Percentiles rank a stretch among this genome's conserved stretches.
phyloP scores from a whole-genome alignment of 2,329 filamentous ascomycete species.

The Huntiella decipiens region DNA sequence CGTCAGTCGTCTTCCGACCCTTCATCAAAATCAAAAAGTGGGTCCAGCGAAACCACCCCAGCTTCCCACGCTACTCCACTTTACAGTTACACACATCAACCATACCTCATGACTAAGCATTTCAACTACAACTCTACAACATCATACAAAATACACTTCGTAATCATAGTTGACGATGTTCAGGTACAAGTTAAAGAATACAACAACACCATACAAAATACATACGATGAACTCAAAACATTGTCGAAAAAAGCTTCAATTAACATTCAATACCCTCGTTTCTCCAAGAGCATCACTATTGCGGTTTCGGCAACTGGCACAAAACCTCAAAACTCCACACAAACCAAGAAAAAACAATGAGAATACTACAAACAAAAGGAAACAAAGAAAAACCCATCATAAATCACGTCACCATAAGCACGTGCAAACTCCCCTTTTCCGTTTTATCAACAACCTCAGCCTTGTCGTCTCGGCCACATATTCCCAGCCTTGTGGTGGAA shows the following conservation, averaged over 20 bases:
- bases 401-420: background rate
- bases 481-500: too few species aligned
- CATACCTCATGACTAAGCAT: background rate
- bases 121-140: background rate
- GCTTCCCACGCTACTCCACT: background rate
- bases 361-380: constrained; percentile 3
- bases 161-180: too few species aligned
- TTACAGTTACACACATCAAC: background rate
- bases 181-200: too few species aligned
- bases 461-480: too few species aligned
- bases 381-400: background rate
- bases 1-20: background rate
- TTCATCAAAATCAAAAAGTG: constrained; percentile 1
- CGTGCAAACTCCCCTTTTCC: too few species aligned
- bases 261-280: too few species aligned
- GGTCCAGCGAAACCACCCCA: too few species aligned
- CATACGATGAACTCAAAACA: too few species aligned
- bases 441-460: too few species aligned
- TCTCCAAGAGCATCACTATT: background rate
- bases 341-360: constrained; percentile 2
- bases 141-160: too few species aligned
- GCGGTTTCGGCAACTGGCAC: constrained; percentile 3
- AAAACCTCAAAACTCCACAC: constrained; percentile 5
- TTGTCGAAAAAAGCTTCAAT: too few species aligned
- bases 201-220: too few species aligned